Base-by-base conservation (phyloP, 371 early-diverging fungal species). In the Rhizopus arrhizus region DNA sequence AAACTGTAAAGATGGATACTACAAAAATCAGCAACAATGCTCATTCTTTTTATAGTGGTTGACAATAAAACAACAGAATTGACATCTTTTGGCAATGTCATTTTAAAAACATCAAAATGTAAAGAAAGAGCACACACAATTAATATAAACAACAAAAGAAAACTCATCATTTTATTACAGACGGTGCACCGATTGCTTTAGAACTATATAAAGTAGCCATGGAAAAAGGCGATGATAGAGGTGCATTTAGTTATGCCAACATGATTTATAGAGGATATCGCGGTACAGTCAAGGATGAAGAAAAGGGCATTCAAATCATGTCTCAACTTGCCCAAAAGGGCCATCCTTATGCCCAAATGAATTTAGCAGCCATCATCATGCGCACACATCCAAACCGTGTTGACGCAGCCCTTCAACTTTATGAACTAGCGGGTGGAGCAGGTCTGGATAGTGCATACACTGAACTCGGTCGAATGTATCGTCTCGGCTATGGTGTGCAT, bases 321-420 rank as follows among this genome's bases (percentile, higher is more conserved):
- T 75, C 78, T 2, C 47, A 70, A 40, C 41, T 81, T 12, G 77
- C 82, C 3, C 72, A 70, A 36, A 81, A 77, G 41, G 82, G 79
- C 2, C 77, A 78, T 55, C 79, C 79, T 8, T 69, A 73, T 53
- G 78, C 82, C 31, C 82, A 81, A 65, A 73, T 75, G 74, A 75
- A 75, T 40, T 45, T 81, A 40, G 82, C 82, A 7, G 55, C 75
- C n/a, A 78, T 77, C 31, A 33, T 78, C 10, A 75, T 77, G 72
- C 73, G 78, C 8, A 68, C 70, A 4, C 71, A 73, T 36, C 63
- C 75, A 2, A 68, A 73, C 38, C 55, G 56, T n/a, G 65, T 72
- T 1, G 31, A 62, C 1, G 45, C 69, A 3, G 75, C 74, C 11
- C 58, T 81, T 31, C 60, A 81, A 47, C 45, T 81, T n/a, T 81